Evolutionary conservation across 148 eudicot species (phyloP).

Genomic region (Persicaria maculosa): DNA sequence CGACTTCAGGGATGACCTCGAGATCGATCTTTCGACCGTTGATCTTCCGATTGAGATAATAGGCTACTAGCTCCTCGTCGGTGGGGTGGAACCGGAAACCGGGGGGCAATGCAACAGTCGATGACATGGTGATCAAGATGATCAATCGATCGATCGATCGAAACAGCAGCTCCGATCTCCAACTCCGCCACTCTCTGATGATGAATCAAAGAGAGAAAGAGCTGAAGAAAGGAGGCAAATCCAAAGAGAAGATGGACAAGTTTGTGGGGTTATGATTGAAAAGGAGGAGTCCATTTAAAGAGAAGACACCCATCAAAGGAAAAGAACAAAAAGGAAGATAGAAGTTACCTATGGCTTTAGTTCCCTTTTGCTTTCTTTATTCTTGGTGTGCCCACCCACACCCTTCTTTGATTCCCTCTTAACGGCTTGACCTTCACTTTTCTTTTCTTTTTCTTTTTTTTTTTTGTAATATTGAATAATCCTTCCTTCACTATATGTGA

Average conservation of each 20-base stretch:
- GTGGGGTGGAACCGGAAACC: conserved; percentile 46
- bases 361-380: conserved; percentile 15
- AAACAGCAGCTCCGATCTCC: neutral
- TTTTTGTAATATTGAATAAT: neutral
- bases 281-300: conserved; percentile 6
- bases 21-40: conserved; percentile 41
- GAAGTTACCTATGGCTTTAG: conserved; percentile 12
- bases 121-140: conserved; percentile 27
- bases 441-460: neutral
- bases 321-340: conserved; percentile 5
- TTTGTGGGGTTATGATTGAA: conserved; percentile 12
- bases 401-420: conserved; percentile 22
- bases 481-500: no score
- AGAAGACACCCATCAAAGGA: conserved; percentile 11
- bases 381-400: neutral
- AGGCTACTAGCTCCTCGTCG: conserved; percentile 46
- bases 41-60: conserved; percentile 43
- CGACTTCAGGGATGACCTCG: conserved; percentile 46
- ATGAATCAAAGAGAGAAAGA: neutral
- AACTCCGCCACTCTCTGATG: neutral
- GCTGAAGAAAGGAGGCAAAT: neutral
- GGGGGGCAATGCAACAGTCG: conserved; percentile 34
- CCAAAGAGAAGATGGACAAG: neutral
- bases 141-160: neutral
- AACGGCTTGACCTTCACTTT: conserved; percentile 23